Conservation (phyloP, 495 filamentous ascomycete genomes). For the Podospora pseudoanserina region DNA sequence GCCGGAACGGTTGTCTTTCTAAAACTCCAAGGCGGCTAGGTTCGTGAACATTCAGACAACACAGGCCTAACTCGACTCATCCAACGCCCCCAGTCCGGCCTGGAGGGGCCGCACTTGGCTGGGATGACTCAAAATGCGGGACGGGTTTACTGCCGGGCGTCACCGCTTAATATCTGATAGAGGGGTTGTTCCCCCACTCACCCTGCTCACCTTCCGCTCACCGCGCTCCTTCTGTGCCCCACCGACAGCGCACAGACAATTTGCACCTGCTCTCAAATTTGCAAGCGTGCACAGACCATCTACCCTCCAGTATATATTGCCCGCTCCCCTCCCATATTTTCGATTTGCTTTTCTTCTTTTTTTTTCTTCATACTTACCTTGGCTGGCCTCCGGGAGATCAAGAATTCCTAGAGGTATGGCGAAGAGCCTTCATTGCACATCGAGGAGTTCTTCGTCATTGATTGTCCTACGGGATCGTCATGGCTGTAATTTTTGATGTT, state of each 20-base stretch:
- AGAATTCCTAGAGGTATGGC: slow-evolving; percentile 24
- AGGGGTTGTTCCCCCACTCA: not conserved
- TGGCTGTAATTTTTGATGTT: slow-evolving; percentile 39
- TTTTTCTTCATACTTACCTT: slow-evolving; percentile 34
- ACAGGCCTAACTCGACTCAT: not conserved
- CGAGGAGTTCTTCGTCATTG: slow-evolving; percentile 30
- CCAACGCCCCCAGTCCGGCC: slow-evolving; percentile 14
- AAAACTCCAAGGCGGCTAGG: slow-evolving; percentile 7
- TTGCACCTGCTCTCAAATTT: slow-evolving; percentile 2
- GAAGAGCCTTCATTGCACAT: slow-evolving; percentile 39
- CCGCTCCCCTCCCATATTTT: slow-evolving; percentile 7
- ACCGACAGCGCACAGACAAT: not conserved
- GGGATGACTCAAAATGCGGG: slow-evolving; percentile 36
- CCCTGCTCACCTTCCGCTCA: not conserved
- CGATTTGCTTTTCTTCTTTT: slow-evolving; percentile 15
- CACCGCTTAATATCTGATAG: slow-evolving; percentile 16
- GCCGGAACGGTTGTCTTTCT: slow-evolving; percentile 1
- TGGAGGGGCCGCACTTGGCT: slow-evolving; percentile 4
- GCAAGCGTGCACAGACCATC: slow-evolving; percentile 24
- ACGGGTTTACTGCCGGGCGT: slow-evolving; percentile 24
- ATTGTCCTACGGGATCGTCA: slow-evolving; percentile 42
- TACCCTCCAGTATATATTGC: slow-evolving; percentile 1
- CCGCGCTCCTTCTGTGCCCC: too few relatives aligned
- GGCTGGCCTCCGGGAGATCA: slow-evolving; percentile 22
- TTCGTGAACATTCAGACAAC: slow-evolving; percentile 23